These are phyloP conservation scores for Cadophora malorum DNA, from an alignment of 2,329 filamentous ascomycete species.

Conservation along the genomic window DNA sequence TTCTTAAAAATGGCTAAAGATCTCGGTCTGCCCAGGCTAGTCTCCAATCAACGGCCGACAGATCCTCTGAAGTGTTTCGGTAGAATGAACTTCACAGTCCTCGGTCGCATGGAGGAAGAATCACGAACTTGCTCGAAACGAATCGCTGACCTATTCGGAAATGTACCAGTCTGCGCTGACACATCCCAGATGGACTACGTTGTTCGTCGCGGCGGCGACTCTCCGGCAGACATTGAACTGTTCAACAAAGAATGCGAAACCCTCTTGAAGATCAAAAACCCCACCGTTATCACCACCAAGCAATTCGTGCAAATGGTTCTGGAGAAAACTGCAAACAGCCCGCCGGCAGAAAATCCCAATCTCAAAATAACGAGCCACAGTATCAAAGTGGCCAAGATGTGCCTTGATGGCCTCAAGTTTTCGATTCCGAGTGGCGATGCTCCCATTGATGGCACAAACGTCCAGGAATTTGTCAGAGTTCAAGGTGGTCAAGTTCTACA, in stretches of 20 bases:
- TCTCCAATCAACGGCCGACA: neutral
- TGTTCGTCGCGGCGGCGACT: neutral
- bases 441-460: neutral
- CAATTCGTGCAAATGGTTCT: conserved; percentile 1
- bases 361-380: neutral
- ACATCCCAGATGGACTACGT: conserved; percentile 1
- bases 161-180: neutral
- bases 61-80: neutral
- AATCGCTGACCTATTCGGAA: neutral
- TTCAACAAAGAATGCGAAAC: neutral
- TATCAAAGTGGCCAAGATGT: neutral
- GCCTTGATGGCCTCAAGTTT: neutral
- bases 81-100: conserved; percentile 1
- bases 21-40: neutral
- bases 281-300: neutral
- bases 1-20: conserved; percentile 3
- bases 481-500: neutral
- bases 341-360: neutral
- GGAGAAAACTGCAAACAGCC: neutral
- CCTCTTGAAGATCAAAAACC: neutral
- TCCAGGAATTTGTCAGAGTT: neutral
- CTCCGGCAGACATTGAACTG: neutral
- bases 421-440: neutral
- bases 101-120: neutral
- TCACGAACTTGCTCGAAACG: neutral